Conservation (phyloP, 2,329 filamentous ascomycete species). For the Xylaria sp. region DNA sequence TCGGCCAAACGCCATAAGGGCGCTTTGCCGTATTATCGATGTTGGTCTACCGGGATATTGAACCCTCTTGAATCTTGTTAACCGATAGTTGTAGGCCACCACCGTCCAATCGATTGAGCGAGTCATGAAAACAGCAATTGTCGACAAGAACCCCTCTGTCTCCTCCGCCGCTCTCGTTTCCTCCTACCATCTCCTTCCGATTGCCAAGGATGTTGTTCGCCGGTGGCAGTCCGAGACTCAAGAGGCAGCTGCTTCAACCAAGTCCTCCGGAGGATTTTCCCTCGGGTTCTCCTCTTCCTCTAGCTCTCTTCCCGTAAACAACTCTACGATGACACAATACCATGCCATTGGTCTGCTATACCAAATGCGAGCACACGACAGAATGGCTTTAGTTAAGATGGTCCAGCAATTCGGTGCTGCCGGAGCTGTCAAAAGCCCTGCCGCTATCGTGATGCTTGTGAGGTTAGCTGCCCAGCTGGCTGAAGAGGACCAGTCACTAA, state of each 20-base stretch:
- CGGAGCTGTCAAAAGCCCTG: conserved; percentile 93
- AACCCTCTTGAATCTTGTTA: conserved; percentile 6
- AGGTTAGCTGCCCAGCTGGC: conserved; percentile 92
- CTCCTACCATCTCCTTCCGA: conserved; percentile 96
- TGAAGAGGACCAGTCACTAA: conserved; percentile 87
- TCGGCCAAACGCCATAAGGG: conserved; percentile 94
- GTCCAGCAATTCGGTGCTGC: conserved; percentile 97
- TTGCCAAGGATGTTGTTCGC: conserved; percentile 93
- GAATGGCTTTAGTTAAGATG: conserved; percentile 99
- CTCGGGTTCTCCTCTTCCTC: conserved; percentile 89
- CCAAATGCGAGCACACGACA: conserved; percentile 96
- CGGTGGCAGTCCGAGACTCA: conserved; percentile 99
- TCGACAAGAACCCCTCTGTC: conserved; percentile 98
- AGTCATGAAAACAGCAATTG: conserved; percentile 98
- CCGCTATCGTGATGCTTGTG: conserved; percentile 91
- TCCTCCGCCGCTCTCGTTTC: conserved; percentile 96
- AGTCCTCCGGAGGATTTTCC: conserved; percentile 89
- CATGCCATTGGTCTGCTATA: conserved; percentile 97
- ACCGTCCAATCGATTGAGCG: conserved; percentile 98
- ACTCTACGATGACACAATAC: conserved; percentile 98
- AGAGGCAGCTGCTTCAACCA: conserved; percentile 90
- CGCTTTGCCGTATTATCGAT: conserved; percentile 96
- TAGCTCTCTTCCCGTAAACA: conserved; percentile 81
- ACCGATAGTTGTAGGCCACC: conserved; percentile 70
- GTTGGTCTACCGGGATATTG: conserved; percentile 61